Evolutionary conservation across 805 yeast genomes (phyloP).

Genomic region (Yamadazyma kitorensis): DNA sequence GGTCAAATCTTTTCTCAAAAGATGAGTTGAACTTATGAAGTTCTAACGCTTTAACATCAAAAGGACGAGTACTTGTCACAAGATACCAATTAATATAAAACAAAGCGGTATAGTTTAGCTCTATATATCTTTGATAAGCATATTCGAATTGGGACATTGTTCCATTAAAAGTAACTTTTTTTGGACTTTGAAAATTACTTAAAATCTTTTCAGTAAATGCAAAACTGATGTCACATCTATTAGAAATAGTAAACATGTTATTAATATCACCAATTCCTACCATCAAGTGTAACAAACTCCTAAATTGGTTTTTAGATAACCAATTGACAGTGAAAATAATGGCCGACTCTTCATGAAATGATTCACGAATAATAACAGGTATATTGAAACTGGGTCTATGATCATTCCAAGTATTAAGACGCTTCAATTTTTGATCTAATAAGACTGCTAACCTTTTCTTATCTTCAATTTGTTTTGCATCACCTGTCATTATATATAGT

Average conservation of each 20-base stretch:
- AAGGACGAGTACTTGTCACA: too few species aligned
- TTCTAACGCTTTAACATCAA: too few species aligned
- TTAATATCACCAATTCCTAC: slow-evolving; percentile 2
- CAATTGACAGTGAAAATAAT: slow-evolving; percentile 3
- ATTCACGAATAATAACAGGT: too few species aligned
- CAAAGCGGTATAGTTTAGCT: slow-evolving; percentile 3
- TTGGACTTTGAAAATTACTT: neutral
- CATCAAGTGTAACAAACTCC: slow-evolving; percentile 1
- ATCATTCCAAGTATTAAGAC: too few species aligned
- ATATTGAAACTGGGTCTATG: too few species aligned
- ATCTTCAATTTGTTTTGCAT: too few species aligned
- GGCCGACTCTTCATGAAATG: neutral
- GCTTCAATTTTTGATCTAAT: too few species aligned
- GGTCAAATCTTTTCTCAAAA: too few species aligned
- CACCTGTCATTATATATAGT: too few species aligned
- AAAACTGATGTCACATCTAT: neutral
- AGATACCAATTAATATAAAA: too few species aligned
- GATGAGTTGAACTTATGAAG: too few species aligned
- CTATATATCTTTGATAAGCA: slow-evolving; percentile 1
- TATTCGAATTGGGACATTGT: neutral
- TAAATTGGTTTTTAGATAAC: slow-evolving; percentile 7
- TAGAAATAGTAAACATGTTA: neutral
- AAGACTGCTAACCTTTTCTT: too few species aligned
- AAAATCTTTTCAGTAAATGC: neutral
- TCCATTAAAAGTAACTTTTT: neutral